Conservation (phyloP, 441 rosid species). For the Gossypium laxum region DNA sequence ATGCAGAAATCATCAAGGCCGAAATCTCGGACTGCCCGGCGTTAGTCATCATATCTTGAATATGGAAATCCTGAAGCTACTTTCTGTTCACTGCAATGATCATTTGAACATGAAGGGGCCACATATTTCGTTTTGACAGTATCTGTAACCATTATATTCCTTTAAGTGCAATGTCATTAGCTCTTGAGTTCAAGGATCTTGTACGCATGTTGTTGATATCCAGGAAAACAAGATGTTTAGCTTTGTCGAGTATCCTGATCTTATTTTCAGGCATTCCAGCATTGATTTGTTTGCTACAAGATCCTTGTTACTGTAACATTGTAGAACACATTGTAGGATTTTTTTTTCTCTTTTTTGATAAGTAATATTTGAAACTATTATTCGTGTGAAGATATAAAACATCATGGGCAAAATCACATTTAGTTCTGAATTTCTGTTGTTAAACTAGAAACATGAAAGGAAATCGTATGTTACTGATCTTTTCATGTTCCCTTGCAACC, state of each 20-base stretch:
- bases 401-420: background rate
- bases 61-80: slow-evolving; percentile 9
- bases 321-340: slow-evolving; percentile 17
- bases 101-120: slow-evolving; percentile 2
- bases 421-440: background rate
- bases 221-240: slow-evolving; percentile 1
- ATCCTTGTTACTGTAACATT: slow-evolving; percentile 23
- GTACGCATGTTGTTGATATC: slow-evolving; percentile 1
- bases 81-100: slow-evolving; percentile 11
- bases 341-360: background rate
- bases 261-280: background rate
- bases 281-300: slow-evolving; percentile 11
- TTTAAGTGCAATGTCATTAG: background rate
- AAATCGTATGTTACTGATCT: slow-evolving; percentile 19
- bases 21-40: slow-evolving; percentile 61
- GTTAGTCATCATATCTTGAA: slow-evolving; percentile 28
- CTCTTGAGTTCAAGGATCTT: background rate
- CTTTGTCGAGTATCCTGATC: slow-evolving; percentile 2
- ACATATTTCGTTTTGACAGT: background rate
- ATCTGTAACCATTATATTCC: background rate
- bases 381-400: background rate
- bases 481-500: slow-evolving; percentile 42
- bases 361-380: background rate
- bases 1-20: slow-evolving; percentile 71
- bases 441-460: slow-evolving; percentile 5